phyloP scores from a whole-genome alignment of 805 yeast species.

The Myxozyma sirexii region DNA sequence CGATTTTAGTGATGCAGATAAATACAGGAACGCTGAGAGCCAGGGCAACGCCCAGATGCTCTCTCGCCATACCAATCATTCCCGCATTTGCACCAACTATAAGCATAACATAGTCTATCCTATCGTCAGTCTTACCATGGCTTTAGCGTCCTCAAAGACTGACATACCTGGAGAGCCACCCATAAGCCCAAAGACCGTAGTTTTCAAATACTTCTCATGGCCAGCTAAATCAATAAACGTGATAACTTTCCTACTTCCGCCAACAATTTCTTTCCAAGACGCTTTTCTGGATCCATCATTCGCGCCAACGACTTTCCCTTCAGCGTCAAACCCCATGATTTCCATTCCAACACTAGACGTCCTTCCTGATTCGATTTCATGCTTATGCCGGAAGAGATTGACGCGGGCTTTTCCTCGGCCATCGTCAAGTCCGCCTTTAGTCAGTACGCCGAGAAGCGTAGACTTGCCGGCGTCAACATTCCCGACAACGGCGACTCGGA shows the following conservation, averaged over 20 bases:
- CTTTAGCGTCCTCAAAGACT: not conserved
- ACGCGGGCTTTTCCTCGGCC: slow-evolving; percentile 36
- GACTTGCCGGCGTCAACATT: slow-evolving; percentile 36
- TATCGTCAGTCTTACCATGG: not conserved
- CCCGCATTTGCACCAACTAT: slow-evolving; percentile 37
- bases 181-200: slow-evolving; percentile 35
- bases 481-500: slow-evolving; percentile 35
- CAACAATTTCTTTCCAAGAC: slow-evolving; percentile 32
- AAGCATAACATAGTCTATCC: slow-evolving; percentile 31
- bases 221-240: slow-evolving; percentile 35
- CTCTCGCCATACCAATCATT: slow-evolving; percentile 35
- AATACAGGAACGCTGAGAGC: slow-evolving; percentile 33
- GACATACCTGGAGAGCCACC: slow-evolving; percentile 33
- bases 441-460: slow-evolving; percentile 32
- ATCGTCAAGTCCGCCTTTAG: slow-evolving; percentile 35
- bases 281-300: slow-evolving; percentile 28
- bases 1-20: slow-evolving; percentile 32
- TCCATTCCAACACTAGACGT: slow-evolving; percentile 36
- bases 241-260: slow-evolving; percentile 29
- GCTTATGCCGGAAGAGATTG: slow-evolving; percentile 33
- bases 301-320: slow-evolving; percentile 28
- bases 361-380: slow-evolving; percentile 33
- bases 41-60: slow-evolving; percentile 33
- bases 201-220: slow-evolving; percentile 33
- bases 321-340: slow-evolving; percentile 32